Conservation (phyloP, 2,329 filamentous ascomycete genomes). For the Nannizziopsis arthrosporioides region DNA sequence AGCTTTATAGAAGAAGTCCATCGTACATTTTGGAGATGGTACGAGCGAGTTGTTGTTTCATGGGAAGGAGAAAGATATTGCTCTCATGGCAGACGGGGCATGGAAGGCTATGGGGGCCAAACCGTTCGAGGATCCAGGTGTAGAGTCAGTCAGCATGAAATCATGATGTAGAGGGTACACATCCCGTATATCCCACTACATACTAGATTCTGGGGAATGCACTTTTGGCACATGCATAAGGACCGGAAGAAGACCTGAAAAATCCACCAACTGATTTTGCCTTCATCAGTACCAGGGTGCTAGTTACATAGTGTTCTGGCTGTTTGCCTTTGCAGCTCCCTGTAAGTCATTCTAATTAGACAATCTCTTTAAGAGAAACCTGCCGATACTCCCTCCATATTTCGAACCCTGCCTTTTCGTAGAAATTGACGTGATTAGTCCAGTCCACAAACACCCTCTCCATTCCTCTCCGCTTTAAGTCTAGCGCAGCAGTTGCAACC, state of each 20-base stretch:
- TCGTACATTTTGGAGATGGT: slow-evolving; percentile 36
- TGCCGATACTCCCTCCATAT: slow-evolving; percentile 32
- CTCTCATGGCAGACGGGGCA: slow-evolving; percentile 34
- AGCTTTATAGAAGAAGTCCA: slow-evolving; percentile 34
- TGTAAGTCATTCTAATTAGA: slow-evolving; percentile 1
- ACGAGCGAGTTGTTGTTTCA: slow-evolving; percentile 35
- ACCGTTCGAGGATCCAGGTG: slow-evolving; percentile 27
- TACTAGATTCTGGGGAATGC: background rate
- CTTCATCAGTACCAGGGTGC: too few species aligned
- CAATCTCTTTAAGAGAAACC: slow-evolving; percentile 13
- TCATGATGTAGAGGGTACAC: background rate
- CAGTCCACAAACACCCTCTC: slow-evolving; percentile 33
- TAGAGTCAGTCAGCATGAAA: background rate
- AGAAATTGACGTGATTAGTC: slow-evolving; percentile 26
- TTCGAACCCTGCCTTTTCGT: slow-evolving; percentile 35
- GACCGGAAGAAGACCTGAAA: background rate
- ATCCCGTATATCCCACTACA: background rate
- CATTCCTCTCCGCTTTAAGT: slow-evolving; percentile 9
- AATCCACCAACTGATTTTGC: too few species aligned
- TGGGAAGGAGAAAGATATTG: slow-evolving; percentile 33
- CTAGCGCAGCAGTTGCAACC: slow-evolving; percentile 31
- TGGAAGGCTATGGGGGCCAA: slow-evolving; percentile 38
- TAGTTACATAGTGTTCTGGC: background rate
- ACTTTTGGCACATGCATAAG: background rate
- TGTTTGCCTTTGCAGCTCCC: background rate